Percentiles rank a stretch among this genome's conserved stretches.
Evolutionary conservation across 2,329 filamentous ascomycete species (phyloP).

Genomic region (Xylariaceae sp.): DNA sequence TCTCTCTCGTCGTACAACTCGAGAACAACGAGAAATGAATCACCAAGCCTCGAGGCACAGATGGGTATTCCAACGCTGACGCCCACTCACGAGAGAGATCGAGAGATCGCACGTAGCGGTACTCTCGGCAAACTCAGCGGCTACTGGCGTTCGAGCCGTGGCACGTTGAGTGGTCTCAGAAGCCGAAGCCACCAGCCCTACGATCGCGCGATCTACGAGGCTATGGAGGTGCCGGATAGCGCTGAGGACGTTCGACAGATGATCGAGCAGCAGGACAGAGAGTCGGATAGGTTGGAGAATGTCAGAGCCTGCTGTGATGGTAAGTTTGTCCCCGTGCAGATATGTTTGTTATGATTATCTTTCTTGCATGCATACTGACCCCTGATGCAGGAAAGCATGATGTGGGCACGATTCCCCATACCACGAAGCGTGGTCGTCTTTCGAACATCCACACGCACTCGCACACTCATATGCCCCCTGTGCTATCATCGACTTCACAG

Average conservation of each 20-base stretch:
- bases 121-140: slow-evolving; percentile 56
- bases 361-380: not conserved
- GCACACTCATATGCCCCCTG: slow-evolving; percentile 26
- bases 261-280: slow-evolving; percentile 71
- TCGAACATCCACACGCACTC: slow-evolving; percentile 28
- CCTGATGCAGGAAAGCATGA: slow-evolving; percentile 62
- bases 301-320: slow-evolving; percentile 97
- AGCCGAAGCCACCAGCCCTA: slow-evolving; percentile 45
- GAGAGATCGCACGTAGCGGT: slow-evolving; percentile 34
- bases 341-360: not conserved
- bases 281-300: slow-evolving; percentile 81
- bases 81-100: slow-evolving; percentile 41
- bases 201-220: slow-evolving; percentile 51
- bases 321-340: slow-evolving; percentile 43
- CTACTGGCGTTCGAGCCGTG: slow-evolving; percentile 48
- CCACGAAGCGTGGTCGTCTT: slow-evolving; percentile 42
- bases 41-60: slow-evolving; percentile 47
- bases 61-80: slow-evolving; percentile 54
- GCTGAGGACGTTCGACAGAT: slow-evolving; percentile 77
- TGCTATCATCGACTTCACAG: slow-evolving; percentile 31
- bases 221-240: slow-evolving; percentile 64
- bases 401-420: slow-evolving; percentile 54
- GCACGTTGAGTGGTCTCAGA: slow-evolving; percentile 50
- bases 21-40: slow-evolving; percentile 61
- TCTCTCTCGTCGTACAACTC: slow-evolving; percentile 81